Base-by-base conservation (phyloP, 345 rosid species). In the Triadica sebifera region DNA sequence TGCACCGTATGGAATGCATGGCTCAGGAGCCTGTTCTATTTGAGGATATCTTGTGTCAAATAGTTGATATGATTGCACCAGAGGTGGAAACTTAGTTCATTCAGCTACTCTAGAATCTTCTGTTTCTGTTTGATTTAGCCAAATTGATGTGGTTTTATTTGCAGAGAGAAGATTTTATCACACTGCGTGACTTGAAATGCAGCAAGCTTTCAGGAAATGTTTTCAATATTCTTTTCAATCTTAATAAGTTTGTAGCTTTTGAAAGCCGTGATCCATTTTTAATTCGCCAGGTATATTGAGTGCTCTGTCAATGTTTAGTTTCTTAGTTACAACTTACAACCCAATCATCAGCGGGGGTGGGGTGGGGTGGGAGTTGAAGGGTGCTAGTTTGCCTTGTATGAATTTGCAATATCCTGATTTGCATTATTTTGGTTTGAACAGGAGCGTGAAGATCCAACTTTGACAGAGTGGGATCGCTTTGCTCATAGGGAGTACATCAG, bases 381-480 rank as follows among this genome's bases (percentile, higher is more conserved):
- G 12, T 72, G 22, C 46, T 60, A 52, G 43, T 72, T 49, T 20
- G 12, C 16, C 39, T 65, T 5, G 5, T 56, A 71, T 52, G 10
- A 11, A 37, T 39, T 52, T 12, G 25, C 1, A 38, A 12, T 1
- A 0, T 16, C 37, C 65, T 60, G 43, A 69, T 69, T 67, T n/a
- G 39, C 22, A 4, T 4, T 45, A 3, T 51, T 64, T 65, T 77
- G 58, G 67, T 65, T 50, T 65, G 53, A 25, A 24, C 82, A 94
- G 98, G 98, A 94, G 84, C 90, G 91, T 1, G 98, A 91, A 78
- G 89, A 90, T 78, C 98, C 98, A 13, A 86, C 93, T 61, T 83
- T 91, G 91, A 94, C 97, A 16, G 98, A 92, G 56, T 92, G 98
- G 98, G 98, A 94, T 76, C 91, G 97, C 13, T 94, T 94, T 88